These are phyloP conservation scores for Alternaria conjuncta DNA, from an alignment of 2,329 filamentous ascomycete genomes.

Conservation along the genomic window DNA sequence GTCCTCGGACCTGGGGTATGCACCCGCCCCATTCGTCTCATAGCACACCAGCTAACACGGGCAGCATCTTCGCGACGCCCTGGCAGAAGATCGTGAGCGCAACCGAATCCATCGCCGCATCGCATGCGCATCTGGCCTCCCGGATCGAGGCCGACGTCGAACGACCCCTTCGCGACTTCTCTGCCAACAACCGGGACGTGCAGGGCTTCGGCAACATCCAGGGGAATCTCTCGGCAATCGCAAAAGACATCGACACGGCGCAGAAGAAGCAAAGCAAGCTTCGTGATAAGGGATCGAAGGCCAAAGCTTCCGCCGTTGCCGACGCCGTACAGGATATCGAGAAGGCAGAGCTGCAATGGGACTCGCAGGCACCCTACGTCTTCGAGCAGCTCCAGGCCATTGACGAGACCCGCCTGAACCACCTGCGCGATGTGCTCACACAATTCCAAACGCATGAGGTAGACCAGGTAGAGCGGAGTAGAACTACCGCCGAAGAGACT, in stretches of 20 bases:
- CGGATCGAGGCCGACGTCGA: constrained; percentile 91
- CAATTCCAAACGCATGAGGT: constrained; percentile 93
- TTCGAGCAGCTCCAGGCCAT: constrained; percentile 91
- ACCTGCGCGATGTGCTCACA: constrained; percentile 87
- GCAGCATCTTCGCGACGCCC: constrained; percentile 84
- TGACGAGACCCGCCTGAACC: constrained; percentile 88
- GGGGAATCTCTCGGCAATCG: constrained; percentile 78
- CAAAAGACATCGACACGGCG: constrained; percentile 82
- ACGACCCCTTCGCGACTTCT: constrained; percentile 77
- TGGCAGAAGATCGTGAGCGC: constrained; percentile 88
- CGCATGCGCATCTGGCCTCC: constrained; percentile 79
- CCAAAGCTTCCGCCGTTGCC: constrained; percentile 78
- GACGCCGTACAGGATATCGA: constrained; percentile 76
- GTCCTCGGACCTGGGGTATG: constrained; percentile 85
- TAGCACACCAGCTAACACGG: constrained; percentile 31
- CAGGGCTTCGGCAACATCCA: constrained; percentile 81
- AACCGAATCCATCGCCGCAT: constrained; percentile 79
- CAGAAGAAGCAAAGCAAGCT: constrained; percentile 88
- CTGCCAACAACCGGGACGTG: constrained; percentile 74
- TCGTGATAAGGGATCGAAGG: constrained; percentile 76
- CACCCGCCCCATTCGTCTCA: constrained; percentile 12
- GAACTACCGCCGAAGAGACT: constrained; percentile 77
- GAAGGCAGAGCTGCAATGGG: constrained; percentile 83
- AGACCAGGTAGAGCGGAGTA: constrained; percentile 80
- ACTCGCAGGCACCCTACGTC: constrained; percentile 91